Base-by-base conservation (phyloP, 2,329 filamentous ascomycete genomes). In the Colletotrichum godetiae region DNA sequence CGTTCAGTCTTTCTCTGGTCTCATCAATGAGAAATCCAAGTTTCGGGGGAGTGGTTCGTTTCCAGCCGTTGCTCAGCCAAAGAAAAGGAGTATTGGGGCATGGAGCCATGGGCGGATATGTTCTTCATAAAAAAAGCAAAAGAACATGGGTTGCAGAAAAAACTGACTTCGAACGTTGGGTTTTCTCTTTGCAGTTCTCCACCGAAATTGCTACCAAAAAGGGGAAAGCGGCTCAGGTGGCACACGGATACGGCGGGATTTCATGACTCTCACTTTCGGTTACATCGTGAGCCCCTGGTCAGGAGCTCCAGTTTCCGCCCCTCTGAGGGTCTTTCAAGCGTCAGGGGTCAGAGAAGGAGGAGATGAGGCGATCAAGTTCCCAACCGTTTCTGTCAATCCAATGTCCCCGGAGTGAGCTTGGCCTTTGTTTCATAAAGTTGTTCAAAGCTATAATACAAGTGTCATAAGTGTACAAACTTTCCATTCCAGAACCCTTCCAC, bases 11-110 rank as follows among this genome's bases (percentile, higher is more conserved):
- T 33, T 5, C 22, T n/a, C 57, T 42, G 19, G 27, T 12, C 56
- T 8, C 31, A 33, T 22, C 37, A 42, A 42, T 42, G 37, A 42
- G 37, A 42, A 49, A 49, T 65, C 33, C 13, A 49, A 53, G n/a
- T 19, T n/a, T 33, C 29, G 29, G 29, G 29, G 19, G n/a, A 13
- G 29, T 42, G 31, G 15, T 27, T 27, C 62, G 42, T 73, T 63
- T 56, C 68, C 57, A 74, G 69, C 60, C 31, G 57, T 69, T 75
- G 59, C 73, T 76, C 65, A 37, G 68, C 49, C 63, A 73, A 69
- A 55, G 31, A 46, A 72, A 33, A 62, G 52, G 29, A 56, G 62
- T 49, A 56, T 49, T n/a, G 49, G 49, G 33, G 29, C 19, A 35
- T 56, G 37, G 37, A 42, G 37, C 37, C 37, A 37, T 72, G 37